A percentile compares a stretch with the other conserved stretches of the same genome.
These are phyloP conservation scores for Geum urbanum DNA, from an alignment of 306 rosid species.

Conservation along the genomic window DNA sequence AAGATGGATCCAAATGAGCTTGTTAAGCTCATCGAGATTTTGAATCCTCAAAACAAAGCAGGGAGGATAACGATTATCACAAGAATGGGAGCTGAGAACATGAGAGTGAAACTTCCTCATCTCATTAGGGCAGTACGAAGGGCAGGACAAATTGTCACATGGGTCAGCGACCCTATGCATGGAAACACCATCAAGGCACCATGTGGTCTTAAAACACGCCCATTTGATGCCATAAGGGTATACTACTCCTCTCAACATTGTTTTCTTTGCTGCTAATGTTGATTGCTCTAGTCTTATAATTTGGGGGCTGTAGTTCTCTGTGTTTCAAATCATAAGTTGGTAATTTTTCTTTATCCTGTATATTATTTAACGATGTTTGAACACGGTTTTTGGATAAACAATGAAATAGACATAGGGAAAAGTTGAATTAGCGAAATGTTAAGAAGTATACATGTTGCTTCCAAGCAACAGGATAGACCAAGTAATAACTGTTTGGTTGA, in stretches of 20 bases:
- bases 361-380: not conserved
- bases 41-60: slow-evolving; percentile 90
- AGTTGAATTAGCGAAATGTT: not conserved
- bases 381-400: not conserved
- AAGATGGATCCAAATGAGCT: slow-evolving; percentile 95
- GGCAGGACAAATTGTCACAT: slow-evolving; percentile 89
- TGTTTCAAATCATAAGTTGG: not conserved
- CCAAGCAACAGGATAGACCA: not conserved
- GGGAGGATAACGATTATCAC: slow-evolving; percentile 91
- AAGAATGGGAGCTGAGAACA: slow-evolving; percentile 99
- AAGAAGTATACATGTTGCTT: not conserved
- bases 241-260: slow-evolving; percentile 10
- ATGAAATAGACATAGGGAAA: not conserved
- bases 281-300: not conserved
- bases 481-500: not conserved
- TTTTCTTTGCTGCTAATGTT: not conserved
- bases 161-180: slow-evolving; percentile 99
- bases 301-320: not conserved
- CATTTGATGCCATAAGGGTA: slow-evolving; percentile 95
- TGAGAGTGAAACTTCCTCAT: slow-evolving; percentile 99
- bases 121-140: slow-evolving; percentile 87
- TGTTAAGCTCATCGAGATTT: slow-evolving; percentile 79
- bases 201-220: slow-evolving; percentile 98
- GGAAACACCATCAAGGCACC: slow-evolving; percentile 99
- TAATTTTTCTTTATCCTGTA: not conserved